phyloP scores from a whole-genome alignment of 768 basidiomycete species.

The Royoungia palumana region DNA sequence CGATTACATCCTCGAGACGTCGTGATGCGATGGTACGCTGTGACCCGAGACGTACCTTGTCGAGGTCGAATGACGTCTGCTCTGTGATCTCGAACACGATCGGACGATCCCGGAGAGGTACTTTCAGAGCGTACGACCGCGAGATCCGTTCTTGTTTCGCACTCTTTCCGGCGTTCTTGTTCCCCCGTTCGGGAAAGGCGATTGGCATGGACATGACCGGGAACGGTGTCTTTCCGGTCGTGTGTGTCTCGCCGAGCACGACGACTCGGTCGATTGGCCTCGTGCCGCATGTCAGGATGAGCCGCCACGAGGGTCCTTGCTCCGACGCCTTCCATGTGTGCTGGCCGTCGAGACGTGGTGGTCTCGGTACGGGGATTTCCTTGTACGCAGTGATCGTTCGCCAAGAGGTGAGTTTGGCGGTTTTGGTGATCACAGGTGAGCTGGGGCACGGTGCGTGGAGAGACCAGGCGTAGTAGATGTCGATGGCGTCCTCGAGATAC shows the following conservation, averaged over 20 bases:
- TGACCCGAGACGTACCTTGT: slow-evolving; percentile 61
- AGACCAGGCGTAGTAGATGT: slow-evolving; percentile 72
- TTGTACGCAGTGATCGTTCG: slow-evolving; percentile 68
- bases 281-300: slow-evolving; percentile 51
- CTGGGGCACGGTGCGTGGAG: slow-evolving; percentile 22
- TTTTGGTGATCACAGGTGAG: slow-evolving; percentile 36
- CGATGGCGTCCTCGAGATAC: slow-evolving; percentile 47
- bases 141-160: slow-evolving; percentile 68
- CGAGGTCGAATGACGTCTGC: slow-evolving; percentile 86
- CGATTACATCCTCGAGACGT: not conserved
- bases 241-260: slow-evolving; percentile 38
- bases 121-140: slow-evolving; percentile 16
- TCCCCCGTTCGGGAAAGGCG: slow-evolving; percentile 31
- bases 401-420: slow-evolving; percentile 73
- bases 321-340: slow-evolving; percentile 25
- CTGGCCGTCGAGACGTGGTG: slow-evolving; percentile 36
- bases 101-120: not conserved
- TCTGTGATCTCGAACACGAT: slow-evolving; percentile 56
- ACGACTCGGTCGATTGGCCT: slow-evolving; percentile 32
- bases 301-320: slow-evolving; percentile 55
- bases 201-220: slow-evolving; percentile 73
- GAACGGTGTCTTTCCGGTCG: slow-evolving; percentile 47
- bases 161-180: slow-evolving; percentile 16
- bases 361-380: slow-evolving; percentile 64
- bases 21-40: too few relatives aligned